Evolutionary conservation across 148 eudicot genomes (phyloP).

Genomic region (Nepenthes gracilis): DNA sequence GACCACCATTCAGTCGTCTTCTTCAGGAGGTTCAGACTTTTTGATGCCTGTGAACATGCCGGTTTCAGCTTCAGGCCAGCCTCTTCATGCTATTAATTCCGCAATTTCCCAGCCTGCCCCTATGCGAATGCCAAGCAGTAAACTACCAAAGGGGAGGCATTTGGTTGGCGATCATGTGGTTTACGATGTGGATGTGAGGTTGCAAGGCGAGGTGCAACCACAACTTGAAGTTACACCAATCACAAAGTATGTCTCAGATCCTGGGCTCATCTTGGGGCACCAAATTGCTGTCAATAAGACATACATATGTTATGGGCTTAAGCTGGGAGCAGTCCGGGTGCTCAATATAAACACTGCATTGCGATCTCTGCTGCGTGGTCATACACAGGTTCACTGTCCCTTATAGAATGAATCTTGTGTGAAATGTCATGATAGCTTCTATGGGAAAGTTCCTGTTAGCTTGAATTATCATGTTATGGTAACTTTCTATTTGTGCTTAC

Average conservation of each 20-base stretch:
- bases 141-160: slow-evolving; percentile 76
- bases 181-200: slow-evolving; percentile 75
- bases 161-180: slow-evolving; percentile 46
- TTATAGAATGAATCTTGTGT: background rate
- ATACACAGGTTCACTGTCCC: slow-evolving; percentile 48
- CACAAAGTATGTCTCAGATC: slow-evolving; percentile 86
- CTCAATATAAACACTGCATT: slow-evolving; percentile 88
- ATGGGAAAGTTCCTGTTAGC: background rate
- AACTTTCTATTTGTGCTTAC: background rate
- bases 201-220: slow-evolving; percentile 88
- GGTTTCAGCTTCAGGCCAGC: slow-evolving; percentile 11
- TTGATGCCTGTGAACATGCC: slow-evolving; percentile 11
- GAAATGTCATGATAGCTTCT: background rate
- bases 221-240: slow-evolving; percentile 96
- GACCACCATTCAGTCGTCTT: slow-evolving; percentile 21
- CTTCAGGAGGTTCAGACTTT: slow-evolving; percentile 35
- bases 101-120: slow-evolving; percentile 25
- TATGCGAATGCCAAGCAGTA: slow-evolving; percentile 66
- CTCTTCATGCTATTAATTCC: slow-evolving; percentile 11
- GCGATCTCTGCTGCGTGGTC: slow-evolving; percentile 83
- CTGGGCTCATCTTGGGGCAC: slow-evolving; percentile 72
- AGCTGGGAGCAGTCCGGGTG: slow-evolving; percentile 79
- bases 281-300: slow-evolving; percentile 93
- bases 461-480: background rate
- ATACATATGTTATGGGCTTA: slow-evolving; percentile 89